Evolutionary conservation across 495 filamentous ascomycete genomes (phyloP), one percentile per base, ranked within the genome.

Genomic region (Chaetomium fimeti): DNA sequence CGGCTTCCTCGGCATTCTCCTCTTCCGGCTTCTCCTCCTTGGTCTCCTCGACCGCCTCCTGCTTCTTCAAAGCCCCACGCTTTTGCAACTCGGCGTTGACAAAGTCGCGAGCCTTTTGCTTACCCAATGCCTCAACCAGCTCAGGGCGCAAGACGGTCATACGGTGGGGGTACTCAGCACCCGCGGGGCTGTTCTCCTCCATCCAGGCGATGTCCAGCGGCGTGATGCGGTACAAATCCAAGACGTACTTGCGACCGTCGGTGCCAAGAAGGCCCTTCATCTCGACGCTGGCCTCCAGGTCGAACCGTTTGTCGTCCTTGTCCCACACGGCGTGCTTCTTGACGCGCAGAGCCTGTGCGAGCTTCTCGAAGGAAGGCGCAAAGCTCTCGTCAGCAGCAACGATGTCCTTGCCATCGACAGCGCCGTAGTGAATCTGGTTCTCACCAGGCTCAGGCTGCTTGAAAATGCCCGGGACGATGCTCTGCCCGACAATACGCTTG

Each of bases 251-350:
- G 64, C 95, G 81, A 24, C 93, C 94, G 72, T 99, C 95, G 0
- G 95, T 98, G n/a, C 95, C 95, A 52, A 97, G 79, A 11, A 99
- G 83, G 28, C 95, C 95, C 82, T 99, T 99, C 25, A 95, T 99
- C 79, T 99, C 95, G 29, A 99, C 91, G 70, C 93, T 97, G 28
- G 89, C 91, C 75, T 97, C 95, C 15, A 99, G 84, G 32, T 97
- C 91, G 72, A 95, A 92, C 22, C 89, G 86, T 79, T 91, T 89
- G 68, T 85, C 85, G 60, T 96, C 91, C 81, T 97, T 98, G 78
- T 99, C 95, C 95, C 95, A 99, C 27, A 98, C 95, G 28, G 91
- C 79, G 75, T 99, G 95, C 79, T 89, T 90, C 86, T 99, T 98
- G 63, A 97, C 88, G 45, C 85, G 85, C 63, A 97, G 82, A 20